Percentiles rank a stretch among this genome's conserved stretches.
Evolutionary conservation across 2,329 filamentous ascomycete species (phyloP).

Genomic region (Cryoendolithus antarcticus): DNA sequence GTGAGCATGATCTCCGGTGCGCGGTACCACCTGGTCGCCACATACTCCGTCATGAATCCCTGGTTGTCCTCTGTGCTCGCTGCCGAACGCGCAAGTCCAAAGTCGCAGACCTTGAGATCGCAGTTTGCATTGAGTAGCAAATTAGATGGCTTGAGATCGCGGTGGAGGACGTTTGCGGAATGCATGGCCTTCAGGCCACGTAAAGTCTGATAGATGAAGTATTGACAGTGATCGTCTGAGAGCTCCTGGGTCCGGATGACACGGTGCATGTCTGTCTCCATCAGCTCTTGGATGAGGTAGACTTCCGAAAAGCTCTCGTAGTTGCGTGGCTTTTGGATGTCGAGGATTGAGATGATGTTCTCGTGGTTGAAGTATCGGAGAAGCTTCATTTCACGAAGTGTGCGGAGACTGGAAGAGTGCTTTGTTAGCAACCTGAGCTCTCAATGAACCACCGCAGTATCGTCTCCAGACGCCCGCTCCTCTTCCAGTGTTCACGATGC

Average conservation of each 20-base stretch:
- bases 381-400: constrained; percentile 97
- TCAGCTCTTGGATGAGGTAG: constrained; percentile 96
- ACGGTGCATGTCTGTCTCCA: constrained; percentile 99
- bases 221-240: constrained; percentile 98
- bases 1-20: constrained; percentile 99
- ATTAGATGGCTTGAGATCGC: constrained; percentile 95
- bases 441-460: not conserved
- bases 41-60: constrained; percentile 99
- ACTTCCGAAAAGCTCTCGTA: constrained; percentile 96
- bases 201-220: constrained; percentile 99
- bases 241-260: constrained; percentile 97
- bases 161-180: constrained; percentile 93
- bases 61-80: constrained; percentile 98
- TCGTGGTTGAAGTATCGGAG: constrained; percentile 98
- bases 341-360: constrained; percentile 98
- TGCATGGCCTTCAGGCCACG: constrained; percentile 98
- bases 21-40: constrained; percentile 96
- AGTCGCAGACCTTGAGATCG: constrained; percentile 97
- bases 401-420: constrained; percentile 70
- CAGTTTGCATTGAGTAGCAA: constrained; percentile 95
- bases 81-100: constrained; percentile 81
- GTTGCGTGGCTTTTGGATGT: constrained; percentile 94
- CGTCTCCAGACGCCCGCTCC: no score
- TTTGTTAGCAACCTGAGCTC: not conserved
- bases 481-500: no score